Evolutionary conservation across 371 early-diverging fungal species (phyloP).

Genomic region (Mucor piriformis): DNA sequence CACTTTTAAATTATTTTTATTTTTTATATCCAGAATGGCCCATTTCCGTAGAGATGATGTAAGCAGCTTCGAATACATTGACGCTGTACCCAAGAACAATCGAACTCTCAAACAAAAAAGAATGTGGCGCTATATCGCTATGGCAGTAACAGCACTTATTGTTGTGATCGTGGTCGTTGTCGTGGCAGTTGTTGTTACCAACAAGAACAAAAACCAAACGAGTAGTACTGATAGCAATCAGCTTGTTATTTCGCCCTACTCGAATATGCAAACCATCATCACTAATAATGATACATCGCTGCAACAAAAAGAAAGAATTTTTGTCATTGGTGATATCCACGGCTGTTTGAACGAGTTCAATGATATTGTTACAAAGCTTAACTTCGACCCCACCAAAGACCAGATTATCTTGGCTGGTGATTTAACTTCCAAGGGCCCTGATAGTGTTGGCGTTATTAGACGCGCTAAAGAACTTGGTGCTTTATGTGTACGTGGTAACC

Average conservation of each 20-base stretch:
- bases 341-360: conserved; percentile 63
- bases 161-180: conserved; percentile 39
- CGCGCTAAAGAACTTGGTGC: conserved; percentile 56
- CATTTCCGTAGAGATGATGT: conserved; percentile 8
- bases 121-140: conserved; percentile 23
- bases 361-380: conserved; percentile 46
- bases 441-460: conserved; percentile 65
- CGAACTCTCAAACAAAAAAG: conserved; percentile 23
- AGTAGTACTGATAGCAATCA: conserved; percentile 3
- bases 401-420: conserved; percentile 73
- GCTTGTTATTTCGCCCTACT: conserved; percentile 41
- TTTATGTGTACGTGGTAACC: conserved; percentile 76
- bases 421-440: conserved; percentile 70
- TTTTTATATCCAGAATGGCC: conserved; percentile 1
- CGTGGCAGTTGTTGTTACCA: conserved; percentile 37
- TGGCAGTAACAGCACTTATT: conserved; percentile 28
- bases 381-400: conserved; percentile 49
- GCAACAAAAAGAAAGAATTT: conserved; percentile 45
- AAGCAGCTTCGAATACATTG: conserved; percentile 22
- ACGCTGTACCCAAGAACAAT: conserved; percentile 15
- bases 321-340: conserved; percentile 77
- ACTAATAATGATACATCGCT: conserved; percentile 18
- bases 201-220: conserved; percentile 15
- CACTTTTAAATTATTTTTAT: background rate
- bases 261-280: conserved; percentile 38